A percentile compares a stretch with the other conserved stretches of the same genome.
Evolutionary conservation across 352 stramenopile species (phyloP).

Genomic region (Phytophthora foliorum): DNA sequence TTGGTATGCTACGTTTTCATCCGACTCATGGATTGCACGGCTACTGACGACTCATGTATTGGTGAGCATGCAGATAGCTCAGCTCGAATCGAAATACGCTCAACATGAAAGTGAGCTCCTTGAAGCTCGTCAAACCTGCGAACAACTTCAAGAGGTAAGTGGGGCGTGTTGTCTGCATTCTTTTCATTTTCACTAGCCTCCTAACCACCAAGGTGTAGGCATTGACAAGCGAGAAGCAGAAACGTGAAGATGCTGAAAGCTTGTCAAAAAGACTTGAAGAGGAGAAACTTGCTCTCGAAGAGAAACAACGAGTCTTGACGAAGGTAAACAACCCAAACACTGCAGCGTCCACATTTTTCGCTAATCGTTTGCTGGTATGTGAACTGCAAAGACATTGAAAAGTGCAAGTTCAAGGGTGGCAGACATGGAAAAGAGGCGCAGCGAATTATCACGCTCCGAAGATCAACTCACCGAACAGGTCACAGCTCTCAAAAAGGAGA

Average conservation of each 20-base stretch:
- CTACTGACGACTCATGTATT: not conserved
- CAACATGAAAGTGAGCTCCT: constrained; percentile 28
- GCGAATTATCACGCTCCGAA: constrained; percentile 44
- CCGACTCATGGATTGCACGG: too few relatives aligned
- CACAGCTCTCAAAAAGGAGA: constrained; percentile 57
- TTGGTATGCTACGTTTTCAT: constrained; percentile 15
- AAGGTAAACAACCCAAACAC: constrained; percentile 36
- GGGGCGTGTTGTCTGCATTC: not conserved
- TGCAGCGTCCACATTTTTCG: not conserved
- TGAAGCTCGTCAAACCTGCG: constrained; percentile 15
- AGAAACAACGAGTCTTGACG: constrained; percentile 45
- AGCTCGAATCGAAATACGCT: constrained; percentile 35
- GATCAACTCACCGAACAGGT: constrained; percentile 54
- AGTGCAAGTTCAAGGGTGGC: constrained; percentile 41
- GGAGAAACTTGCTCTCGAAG: constrained; percentile 59
- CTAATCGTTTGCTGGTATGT: constrained; percentile 1
- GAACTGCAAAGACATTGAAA: constrained; percentile 46
- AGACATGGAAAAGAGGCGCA: constrained; percentile 56
- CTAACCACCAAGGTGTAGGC: constrained; percentile 2
- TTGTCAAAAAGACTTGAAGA: constrained; percentile 26
- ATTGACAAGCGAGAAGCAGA: constrained; percentile 24
- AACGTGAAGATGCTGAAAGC: constrained; percentile 25
- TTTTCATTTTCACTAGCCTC: not conserved
- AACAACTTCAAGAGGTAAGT: constrained; percentile 35
- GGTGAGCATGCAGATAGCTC: constrained; percentile 16